Percentiles rank a stretch among this genome's conserved stretches.
These are phyloP conservation scores for Leccinum pellstonianum DNA, from an alignment of 768 basidiomycete species.

Conservation along the genomic window DNA sequence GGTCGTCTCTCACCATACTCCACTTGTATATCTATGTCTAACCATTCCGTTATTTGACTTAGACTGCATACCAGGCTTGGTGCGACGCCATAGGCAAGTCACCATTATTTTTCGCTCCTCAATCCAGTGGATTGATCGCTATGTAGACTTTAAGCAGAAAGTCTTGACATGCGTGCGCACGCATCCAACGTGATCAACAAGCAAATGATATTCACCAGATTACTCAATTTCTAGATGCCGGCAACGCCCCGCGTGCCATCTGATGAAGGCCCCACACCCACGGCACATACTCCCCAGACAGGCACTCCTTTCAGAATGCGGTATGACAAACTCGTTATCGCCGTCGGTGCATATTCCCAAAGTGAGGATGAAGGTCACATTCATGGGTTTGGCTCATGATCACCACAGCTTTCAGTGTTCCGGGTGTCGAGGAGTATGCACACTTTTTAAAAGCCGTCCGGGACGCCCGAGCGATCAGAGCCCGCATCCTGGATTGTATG, in stretches of 20 bases:
- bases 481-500: slow-evolving; percentile 71
- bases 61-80: slow-evolving; percentile 74
- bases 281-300: slow-evolving; percentile 14
- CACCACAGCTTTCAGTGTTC: slow-evolving; percentile 58
- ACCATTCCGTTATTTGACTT: neutral
- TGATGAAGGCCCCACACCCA: slow-evolving; percentile 12
- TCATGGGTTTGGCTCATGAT: neutral
- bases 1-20: neutral
- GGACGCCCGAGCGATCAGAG: slow-evolving; percentile 70
- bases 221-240: slow-evolving; percentile 48
- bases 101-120: neutral
- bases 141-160: slow-evolving; percentile 58
- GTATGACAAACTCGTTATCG: slow-evolving; percentile 82
- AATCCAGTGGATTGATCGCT: slow-evolving; percentile 9
- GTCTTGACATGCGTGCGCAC: slow-evolving; percentile 56
- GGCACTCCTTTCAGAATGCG: slow-evolving; percentile 51
- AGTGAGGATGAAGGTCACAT: slow-evolving; percentile 44
- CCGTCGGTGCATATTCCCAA: slow-evolving; percentile 83
- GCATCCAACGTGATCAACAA: neutral
- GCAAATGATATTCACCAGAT: neutral
- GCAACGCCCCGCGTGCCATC: slow-evolving; percentile 49
- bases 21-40: neutral
- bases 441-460: slow-evolving; percentile 80
- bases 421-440: slow-evolving; percentile 78
- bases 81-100: slow-evolving; percentile 64